Evolutionary conservation across 2,329 filamentous ascomycete species (phyloP).

Genomic region (Neonectria hederae): DNA sequence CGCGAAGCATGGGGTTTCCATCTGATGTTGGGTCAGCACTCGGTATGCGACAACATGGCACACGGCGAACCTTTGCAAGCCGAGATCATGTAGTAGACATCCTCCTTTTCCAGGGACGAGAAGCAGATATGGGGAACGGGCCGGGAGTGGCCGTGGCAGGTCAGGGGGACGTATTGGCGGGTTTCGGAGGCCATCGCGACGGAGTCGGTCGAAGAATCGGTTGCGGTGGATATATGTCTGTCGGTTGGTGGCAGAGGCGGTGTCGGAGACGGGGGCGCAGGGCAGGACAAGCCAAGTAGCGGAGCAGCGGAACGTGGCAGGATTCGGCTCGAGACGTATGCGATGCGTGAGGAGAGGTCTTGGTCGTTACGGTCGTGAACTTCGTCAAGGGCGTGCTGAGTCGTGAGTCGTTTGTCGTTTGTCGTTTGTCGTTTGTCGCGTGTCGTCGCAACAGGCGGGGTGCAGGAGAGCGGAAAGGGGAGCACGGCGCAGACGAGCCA

Average conservation of each 20-base stretch:
- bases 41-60: slow-evolving; percentile 20
- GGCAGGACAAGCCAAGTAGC: slow-evolving; percentile 1
- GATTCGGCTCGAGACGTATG: slow-evolving; percentile 12
- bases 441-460: slow-evolving; percentile 32
- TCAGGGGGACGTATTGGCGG: slow-evolving; percentile 82
- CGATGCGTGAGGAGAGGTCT: slow-evolving; percentile 17
- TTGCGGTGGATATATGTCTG: slow-evolving; percentile 1
- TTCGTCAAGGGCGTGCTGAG: slow-evolving; percentile 37
- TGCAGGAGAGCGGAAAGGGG: slow-evolving; percentile 25
- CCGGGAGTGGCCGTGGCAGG: slow-evolving; percentile 92
- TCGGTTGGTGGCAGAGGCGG: slow-evolving; percentile 10
- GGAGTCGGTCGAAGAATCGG: slow-evolving; percentile 9
- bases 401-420: slow-evolving; percentile 28
- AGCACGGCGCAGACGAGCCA: slow-evolving; percentile 4
- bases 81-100: slow-evolving; percentile 90
- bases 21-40: slow-evolving; percentile 63
- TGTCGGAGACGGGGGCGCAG: slow-evolving; percentile 13
- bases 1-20: slow-evolving; percentile 97
- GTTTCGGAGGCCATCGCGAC: slow-evolving; percentile 49
- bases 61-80: slow-evolving; percentile 79
- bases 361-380: slow-evolving; percentile 43
- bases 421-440: slow-evolving; percentile 32
- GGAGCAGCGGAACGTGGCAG: slow-evolving; percentile 9
- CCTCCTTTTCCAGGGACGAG: slow-evolving; percentile 82
- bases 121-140: slow-evolving; percentile 93